A percentile compares a stretch with the other conserved stretches of the same genome.
phyloP scores from a whole-genome alignment of 2,329 filamentous ascomycete species.

The Iodosphaeria phyllophila region DNA sequence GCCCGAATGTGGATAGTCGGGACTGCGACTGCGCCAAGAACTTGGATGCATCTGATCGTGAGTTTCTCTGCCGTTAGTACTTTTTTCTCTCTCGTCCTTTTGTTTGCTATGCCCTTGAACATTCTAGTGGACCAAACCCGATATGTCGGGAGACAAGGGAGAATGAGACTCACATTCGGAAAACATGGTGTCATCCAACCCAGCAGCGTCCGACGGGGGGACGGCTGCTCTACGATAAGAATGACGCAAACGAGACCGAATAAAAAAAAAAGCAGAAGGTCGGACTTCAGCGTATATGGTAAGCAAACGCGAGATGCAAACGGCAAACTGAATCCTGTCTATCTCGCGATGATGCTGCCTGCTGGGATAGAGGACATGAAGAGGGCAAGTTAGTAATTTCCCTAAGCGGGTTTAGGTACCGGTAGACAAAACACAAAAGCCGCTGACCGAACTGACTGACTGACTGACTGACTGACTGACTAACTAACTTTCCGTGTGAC shows the following conservation, averaged over 20 bases:
- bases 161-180: constrained; percentile 62
- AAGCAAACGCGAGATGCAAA: too few species aligned
- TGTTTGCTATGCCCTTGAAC: neutral
- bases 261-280: constrained; percentile 1
- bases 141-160: constrained; percentile 1
- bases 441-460: too few species aligned
- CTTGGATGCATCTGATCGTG: constrained; percentile 64
- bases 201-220: constrained; percentile 6
- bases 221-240: constrained; percentile 1
- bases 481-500: too few species aligned
- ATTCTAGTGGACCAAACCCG: constrained; percentile 1
- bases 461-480: too few species aligned
- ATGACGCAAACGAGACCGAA: constrained; percentile 3
- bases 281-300: constrained; percentile 1
- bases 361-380: too few species aligned
- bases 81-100: constrained; percentile 4
- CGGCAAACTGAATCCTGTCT: too few species aligned
- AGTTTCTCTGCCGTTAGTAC: too few species aligned
- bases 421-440: too few species aligned
- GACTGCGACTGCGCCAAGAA: constrained; percentile 96
- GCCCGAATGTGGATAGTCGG: constrained; percentile 55
- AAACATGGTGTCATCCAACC: constrained; percentile 36
- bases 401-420: too few species aligned
- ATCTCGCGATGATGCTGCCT: too few species aligned
- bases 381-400: too few species aligned